Evolutionary conservation across 495 filamentous ascomycete species (phyloP), one percentile per base, ranked within the genome.

Genomic region (Neurospora cerealis): DNA sequence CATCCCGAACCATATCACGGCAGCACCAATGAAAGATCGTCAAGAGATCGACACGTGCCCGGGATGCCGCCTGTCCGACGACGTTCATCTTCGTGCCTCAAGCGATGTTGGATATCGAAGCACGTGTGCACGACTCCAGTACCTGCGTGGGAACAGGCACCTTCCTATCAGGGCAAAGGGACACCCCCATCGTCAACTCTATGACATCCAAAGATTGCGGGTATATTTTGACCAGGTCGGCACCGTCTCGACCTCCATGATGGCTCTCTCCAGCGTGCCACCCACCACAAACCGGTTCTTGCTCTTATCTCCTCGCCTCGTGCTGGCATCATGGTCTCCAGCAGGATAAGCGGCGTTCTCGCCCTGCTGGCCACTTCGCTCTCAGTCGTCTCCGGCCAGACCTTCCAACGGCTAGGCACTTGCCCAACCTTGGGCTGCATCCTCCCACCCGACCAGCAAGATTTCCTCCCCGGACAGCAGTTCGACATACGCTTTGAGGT

Each of bases 401-500:
- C 90, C 21, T 92, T 88, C 80, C 91, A 90, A 80, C 83, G 91
- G 69, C 85, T 93, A 24, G 91, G 91, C 70, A 87, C 86, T 24
- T 93, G 91, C 77, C 91, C 91, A 5, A 85, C 85, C 13, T 83
- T 93, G n/a, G 91, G 91, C 73, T 93, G 91, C 77, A 85, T 93
- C 70, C 86, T 93, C 39, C 91, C 91, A 17, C 91, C 91, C 0
- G 91, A 93, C 76, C 91, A 93, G 85, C 89, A 87, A 42, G 91
- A 93, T 75, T 93, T 93, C 84, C 85, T 93, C 0, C 86, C 91
- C 3, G 91, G 91, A 36, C 91, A 93, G 79, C 89, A 86, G 77
- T 93, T 93, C 77, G 91, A 93, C 79, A 89, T 93, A 73, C 89
- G 91, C 34, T 86, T 93, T 36, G 91, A 93, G 80, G 87, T 93